These are phyloP conservation scores for Picochlorum sp. DNA, from an alignment of 139 green algal genomes.

Conservation along the genomic window DNA sequence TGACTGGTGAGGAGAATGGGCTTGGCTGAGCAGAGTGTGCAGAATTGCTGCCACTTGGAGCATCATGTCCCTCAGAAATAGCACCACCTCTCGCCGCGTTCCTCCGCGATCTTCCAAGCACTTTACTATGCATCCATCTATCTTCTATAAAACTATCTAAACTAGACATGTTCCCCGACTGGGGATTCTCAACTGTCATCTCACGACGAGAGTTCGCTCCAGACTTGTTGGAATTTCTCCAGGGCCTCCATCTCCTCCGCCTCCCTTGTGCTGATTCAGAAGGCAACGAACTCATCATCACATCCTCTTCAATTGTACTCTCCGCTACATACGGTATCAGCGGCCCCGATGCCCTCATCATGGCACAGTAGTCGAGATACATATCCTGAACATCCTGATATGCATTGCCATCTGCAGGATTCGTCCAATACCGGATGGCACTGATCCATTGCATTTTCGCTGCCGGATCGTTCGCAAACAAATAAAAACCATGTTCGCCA, in stretches of 20 bases:
- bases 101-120: not conserved
- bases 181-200: not conserved
- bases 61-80: not conserved
- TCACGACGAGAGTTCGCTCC: not conserved
- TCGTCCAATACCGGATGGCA: conserved; percentile 25
- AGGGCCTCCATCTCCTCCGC: not conserved
- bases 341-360: conserved; percentile 7
- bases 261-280: not conserved
- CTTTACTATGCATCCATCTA: conserved; percentile 6
- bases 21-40: not conserved
- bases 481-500: conserved; percentile 25
- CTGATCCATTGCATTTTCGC: conserved; percentile 30
- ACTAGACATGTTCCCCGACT: not conserved
- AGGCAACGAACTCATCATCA: too few relatives aligned
- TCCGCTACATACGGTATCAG: not conserved
- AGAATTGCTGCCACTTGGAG: not conserved
- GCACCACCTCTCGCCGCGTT: not conserved
- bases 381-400: conserved; percentile 12
- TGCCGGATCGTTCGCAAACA: conserved; percentile 32
- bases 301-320: not conserved
- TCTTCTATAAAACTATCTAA: conserved; percentile 14
- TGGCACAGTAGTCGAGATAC: conserved; percentile 17
- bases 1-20: not conserved
- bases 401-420: conserved; percentile 5
- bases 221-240: not conserved